Conservation (phyloP, 805 yeast genomes). For the Saturnispora ahearnii region DNA sequence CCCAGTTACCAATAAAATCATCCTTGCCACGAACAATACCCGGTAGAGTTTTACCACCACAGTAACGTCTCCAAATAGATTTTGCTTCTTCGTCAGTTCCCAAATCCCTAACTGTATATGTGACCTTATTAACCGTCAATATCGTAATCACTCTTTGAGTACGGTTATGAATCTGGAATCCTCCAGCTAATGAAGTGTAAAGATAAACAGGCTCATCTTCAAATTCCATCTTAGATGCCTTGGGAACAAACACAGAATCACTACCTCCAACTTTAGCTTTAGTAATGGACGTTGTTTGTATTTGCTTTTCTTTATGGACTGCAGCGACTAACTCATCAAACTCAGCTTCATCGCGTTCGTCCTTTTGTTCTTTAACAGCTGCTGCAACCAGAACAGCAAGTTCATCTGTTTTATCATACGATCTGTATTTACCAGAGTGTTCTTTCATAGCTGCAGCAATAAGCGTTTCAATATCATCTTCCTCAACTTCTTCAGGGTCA, state of each 20-base stretch:
- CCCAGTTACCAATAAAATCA: slow-evolving; percentile 77
- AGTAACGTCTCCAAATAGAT: slow-evolving; percentile 69
- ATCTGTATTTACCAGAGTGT: slow-evolving; percentile 1
- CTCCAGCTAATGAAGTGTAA: slow-evolving; percentile 83
- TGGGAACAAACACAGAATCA: slow-evolving; percentile 28
- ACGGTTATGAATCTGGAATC: slow-evolving; percentile 66
- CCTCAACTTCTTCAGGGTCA: background rate
- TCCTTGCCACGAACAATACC: slow-evolving; percentile 79
- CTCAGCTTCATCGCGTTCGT: slow-evolving; percentile 15
- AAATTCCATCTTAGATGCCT: slow-evolving; percentile 26
- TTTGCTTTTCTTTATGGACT: slow-evolving; percentile 20
- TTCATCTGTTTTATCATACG: slow-evolving; percentile 5
- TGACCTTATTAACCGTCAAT: slow-evolving; percentile 61
- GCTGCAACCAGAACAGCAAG: slow-evolving; percentile 1
- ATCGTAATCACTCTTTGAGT: slow-evolving; percentile 72
- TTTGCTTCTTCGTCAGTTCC: slow-evolving; percentile 87
- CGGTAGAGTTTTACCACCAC: slow-evolving; percentile 68
- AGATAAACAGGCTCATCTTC: slow-evolving; percentile 59
- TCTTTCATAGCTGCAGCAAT: slow-evolving; percentile 7
- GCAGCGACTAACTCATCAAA: slow-evolving; percentile 22
- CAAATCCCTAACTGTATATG: slow-evolving; percentile 62
- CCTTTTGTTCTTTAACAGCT: slow-evolving; percentile 6
- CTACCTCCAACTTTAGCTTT: slow-evolving; percentile 4
- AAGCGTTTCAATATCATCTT: slow-evolving; percentile 6
- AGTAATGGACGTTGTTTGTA: background rate